phyloP scores from a whole-genome alignment of 305 asterid species.

The Solanum hybrid region DNA sequence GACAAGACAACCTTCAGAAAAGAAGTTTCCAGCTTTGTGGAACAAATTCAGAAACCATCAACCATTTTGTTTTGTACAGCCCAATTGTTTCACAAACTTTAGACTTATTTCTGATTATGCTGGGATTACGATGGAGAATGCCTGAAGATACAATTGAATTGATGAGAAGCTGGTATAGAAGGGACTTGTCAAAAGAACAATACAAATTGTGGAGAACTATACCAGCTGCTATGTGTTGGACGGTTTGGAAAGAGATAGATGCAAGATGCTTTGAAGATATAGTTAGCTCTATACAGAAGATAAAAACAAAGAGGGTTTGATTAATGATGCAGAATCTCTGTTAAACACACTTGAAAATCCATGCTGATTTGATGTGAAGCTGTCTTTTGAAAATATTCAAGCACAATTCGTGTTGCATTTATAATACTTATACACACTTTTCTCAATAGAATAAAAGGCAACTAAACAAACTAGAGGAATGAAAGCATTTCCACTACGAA shows the following conservation, averaged over 20 bases:
- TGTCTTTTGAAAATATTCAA: not conserved
- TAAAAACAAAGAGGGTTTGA: not conserved
- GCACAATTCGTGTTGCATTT: not conserved
- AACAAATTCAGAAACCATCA: not conserved
- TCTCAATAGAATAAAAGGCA: not conserved
- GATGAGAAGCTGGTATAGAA: not conserved
- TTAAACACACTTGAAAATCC: not conserved
- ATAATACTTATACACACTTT: not conserved
- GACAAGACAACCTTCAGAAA: not conserved
- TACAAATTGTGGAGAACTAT: not conserved
- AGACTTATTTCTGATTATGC: not conserved
- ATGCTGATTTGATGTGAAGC: not conserved
- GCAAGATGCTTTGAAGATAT: not conserved
- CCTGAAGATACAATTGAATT: not conserved
- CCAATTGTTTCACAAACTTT: not conserved
- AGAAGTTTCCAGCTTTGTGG: not conserved
- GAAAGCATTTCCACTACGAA: not conserved
- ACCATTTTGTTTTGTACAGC: not conserved
- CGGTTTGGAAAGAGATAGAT: not conserved
- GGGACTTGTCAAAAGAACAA: not conserved
- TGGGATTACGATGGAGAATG: not conserved
- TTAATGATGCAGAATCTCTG: not conserved
- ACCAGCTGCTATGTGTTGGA: not conserved
- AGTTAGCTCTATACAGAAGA: not conserved
- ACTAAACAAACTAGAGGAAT: not conserved